Percentiles rank a stretch among this genome's conserved stretches.
Evolutionary conservation across 2,329 filamentous ascomycete genomes (phyloP).

Genomic region (Colletotrichum plurivorum): DNA sequence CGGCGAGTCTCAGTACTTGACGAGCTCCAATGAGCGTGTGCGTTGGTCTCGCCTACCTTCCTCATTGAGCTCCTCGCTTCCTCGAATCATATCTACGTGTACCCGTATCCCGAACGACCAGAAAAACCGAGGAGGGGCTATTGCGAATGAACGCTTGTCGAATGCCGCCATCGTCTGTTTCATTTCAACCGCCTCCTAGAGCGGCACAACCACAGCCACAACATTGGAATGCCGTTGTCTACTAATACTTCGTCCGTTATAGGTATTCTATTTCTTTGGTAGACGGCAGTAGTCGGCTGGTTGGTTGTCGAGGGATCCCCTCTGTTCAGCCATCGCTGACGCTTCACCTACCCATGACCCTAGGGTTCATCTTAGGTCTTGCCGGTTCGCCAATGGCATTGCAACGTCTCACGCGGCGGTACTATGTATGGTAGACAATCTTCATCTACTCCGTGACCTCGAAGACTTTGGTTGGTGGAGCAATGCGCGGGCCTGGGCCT

Average conservation of each 20-base stretch:
- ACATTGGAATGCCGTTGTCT: no score
- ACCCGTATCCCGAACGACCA: conserved; percentile 12
- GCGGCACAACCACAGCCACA: no score
- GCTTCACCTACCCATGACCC: conserved; percentile 10
- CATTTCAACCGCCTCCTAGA: no score
- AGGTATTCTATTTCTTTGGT: not conserved
- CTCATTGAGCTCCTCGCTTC: conserved; percentile 13
- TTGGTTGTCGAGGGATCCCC: not conserved
- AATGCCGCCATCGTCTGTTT: not conserved
- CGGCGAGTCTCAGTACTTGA: conserved; percentile 29
- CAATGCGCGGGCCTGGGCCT: not conserved
- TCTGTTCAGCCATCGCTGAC: not conserved
- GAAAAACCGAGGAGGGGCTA: not conserved
- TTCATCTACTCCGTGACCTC: conserved; percentile 1
- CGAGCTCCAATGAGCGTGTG: conserved; percentile 2
- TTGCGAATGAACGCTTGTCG: no score
- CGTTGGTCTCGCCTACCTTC: conserved; percentile 26
- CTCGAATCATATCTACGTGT: conserved; percentile 5
- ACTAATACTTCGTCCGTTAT: no score
- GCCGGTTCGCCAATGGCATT: conserved; percentile 23
- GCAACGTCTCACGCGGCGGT: not conserved
- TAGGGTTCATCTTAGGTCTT: conserved; percentile 35
- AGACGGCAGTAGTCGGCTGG: not conserved
- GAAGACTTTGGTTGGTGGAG: conserved; percentile 12
- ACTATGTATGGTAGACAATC: not conserved